Base-by-base conservation (phyloP, 202 grass and related monocot species). In the Eragrostis tef region DNA sequence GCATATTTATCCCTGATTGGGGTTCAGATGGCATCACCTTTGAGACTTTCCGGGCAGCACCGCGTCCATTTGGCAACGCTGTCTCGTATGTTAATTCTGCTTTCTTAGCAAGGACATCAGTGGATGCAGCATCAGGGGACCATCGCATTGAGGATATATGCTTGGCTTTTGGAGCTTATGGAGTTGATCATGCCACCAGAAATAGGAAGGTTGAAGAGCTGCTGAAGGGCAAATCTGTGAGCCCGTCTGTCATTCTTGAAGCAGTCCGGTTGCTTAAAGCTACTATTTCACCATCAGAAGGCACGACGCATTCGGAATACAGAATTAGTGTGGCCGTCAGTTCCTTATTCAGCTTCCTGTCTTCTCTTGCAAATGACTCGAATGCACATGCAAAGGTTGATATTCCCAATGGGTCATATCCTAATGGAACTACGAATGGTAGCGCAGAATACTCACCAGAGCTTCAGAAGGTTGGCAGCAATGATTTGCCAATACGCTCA, bases 321-420 rank as follows among this genome's bases (percentile, higher is more conserved):
- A 92, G 85, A 77, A 67, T 85, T 42, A 92, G 93, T 66, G 25
- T 94, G 70, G 79, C 87, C 13, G 75, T 97, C 77, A 71, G 89
- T 77, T 94, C 88, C 80, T 88, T 97, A 51, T 97, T 94, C 66
- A 90, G 62, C 22, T 97, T 94, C 81, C 70, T 97, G 36, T 89
- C 85, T 63, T 85, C 87, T 69, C 47, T 94, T 83, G 53, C 36
- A 21, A 87, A 75, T n/a, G 34, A 34, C 12, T 44, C 78, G 36
- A 41, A 63, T 50, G 52, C 53, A 66, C 49, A 53, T 10, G 13
- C 21, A 31, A 79, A 88, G 64, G 6, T 39, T 61, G 78, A 65
- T 64, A 34, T 12, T 31, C 10, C 46, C 62, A 87, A 65, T 51
- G 64, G 79, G 3, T 24, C 49, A 67, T 45, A 9, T 69, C 24